A percentile compares a stretch with the other conserved stretches of the same genome.
Evolutionary conservation across 192 early-diverging fungal genomes (phyloP).

Genomic region (Podila verticillata): DNA sequence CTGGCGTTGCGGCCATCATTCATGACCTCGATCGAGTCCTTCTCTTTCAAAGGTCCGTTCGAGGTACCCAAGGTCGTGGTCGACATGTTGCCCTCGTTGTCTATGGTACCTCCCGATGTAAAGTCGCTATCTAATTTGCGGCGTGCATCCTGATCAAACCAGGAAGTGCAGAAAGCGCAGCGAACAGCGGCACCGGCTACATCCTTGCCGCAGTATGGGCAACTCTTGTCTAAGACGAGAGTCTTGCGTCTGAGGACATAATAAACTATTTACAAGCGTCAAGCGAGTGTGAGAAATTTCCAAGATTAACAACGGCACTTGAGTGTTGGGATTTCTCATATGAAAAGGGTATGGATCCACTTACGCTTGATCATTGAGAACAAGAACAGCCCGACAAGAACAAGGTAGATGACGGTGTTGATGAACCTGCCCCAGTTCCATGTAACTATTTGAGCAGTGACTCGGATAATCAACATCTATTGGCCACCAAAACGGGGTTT

Average conservation of each 20-base stretch:
- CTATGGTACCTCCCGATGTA: neutral
- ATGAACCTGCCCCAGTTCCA: conserved; percentile 35
- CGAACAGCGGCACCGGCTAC: conserved; percentile 12
- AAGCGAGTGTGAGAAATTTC: neutral
- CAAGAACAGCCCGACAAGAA: conserved; percentile 14
- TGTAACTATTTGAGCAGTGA: conserved; percentile 3
- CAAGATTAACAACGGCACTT: neutral
- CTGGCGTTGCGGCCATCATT: neutral
- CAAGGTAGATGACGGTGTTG: conserved; percentile 20
- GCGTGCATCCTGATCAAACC: conserved; percentile 31
- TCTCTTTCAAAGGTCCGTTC: conserved; percentile 13
- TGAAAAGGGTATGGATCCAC: neutral
- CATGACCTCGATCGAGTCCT: conserved; percentile 4
- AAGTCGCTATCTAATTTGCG: conserved; percentile 8
- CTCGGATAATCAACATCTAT: too few species aligned
- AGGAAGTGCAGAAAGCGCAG: conserved; percentile 30
- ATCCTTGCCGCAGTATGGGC: conserved; percentile 24
- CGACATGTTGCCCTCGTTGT: conserved; percentile 3
- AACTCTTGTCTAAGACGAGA: conserved; percentile 11
- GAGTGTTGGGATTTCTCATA: too few species aligned
- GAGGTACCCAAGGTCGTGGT: conserved; percentile 10
- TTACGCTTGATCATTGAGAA: conserved; percentile 23
- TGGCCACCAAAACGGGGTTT: too few species aligned
- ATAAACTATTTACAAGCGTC: neutral
- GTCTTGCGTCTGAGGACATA: conserved; percentile 6